Base-by-base conservation (phyloP, 2,329 filamentous ascomycete genomes). In the Trichoderma harzianum region DNA sequence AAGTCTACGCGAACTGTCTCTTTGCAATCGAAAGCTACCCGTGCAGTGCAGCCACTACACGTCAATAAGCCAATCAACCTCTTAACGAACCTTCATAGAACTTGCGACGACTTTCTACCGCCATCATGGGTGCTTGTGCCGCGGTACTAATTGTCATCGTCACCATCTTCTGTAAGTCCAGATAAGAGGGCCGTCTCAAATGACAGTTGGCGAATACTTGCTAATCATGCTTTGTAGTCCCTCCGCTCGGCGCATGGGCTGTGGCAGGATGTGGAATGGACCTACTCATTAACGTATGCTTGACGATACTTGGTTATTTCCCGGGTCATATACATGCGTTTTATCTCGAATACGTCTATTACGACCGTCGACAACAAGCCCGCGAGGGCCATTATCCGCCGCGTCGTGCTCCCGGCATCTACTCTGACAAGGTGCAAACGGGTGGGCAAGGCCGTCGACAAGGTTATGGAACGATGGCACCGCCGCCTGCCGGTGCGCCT, bases 261-360 rank as follows among this genome's bases (percentile, higher is more conserved):
- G 86, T 92, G 66, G 86, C 90, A 71, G 91, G 91, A 77, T 92
- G 90, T 77, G 89, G 90, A 72, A 82, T 83, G 78, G 90, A 92
- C 77, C 80, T 92, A 39, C 83, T 90, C 67, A 87, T 92, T 81
- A 93, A 92, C 79, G 87, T 92, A 76, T 85, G 87, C 75, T 81
- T 93, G 74, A 92, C 90, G 0, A 76, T 92, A 32, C 85, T 92
- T 26, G 90, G 90, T n/a, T 93, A 91, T 80, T 82, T 96, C 65
- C 93, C 93, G 0, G 93, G 93, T 8, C 91, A 94, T 75, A 88
- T 95, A 55, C 91, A 94, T 79, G 92, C 92, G 57, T 94, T 95
- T 80, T 96, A 95, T 79, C 76, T 94, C 73, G 90, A 94, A 81
- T 97, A 94, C 79, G 85, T 97, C 74, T 97, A 95, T 83, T 95